Evolutionary conservation across 768 basidiomycete genomes (phyloP).

Genomic region (Russula emetica): DNA sequence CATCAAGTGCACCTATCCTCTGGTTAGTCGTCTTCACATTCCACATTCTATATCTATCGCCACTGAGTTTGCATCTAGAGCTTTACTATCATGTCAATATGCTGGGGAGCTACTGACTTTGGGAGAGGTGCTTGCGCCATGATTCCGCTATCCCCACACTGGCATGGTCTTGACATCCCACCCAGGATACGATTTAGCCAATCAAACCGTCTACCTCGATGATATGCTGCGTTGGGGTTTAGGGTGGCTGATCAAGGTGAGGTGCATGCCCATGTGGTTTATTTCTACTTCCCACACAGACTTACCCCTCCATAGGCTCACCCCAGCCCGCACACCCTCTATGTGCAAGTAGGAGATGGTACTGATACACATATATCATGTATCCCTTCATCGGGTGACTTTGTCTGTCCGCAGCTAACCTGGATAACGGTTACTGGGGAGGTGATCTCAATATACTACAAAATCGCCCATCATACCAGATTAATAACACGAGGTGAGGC

Average conservation of each 20-base stretch:
- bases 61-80: slow-evolving; percentile 41
- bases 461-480: slow-evolving; percentile 70
- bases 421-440: slow-evolving; percentile 85
- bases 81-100: slow-evolving; percentile 79
- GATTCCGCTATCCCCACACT: background rate
- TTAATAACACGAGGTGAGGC: slow-evolving; percentile 58
- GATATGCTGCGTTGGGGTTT: slow-evolving; percentile 86
- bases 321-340: slow-evolving; percentile 64
- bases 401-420: slow-evolving; percentile 38
- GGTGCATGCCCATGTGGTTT: slow-evolving; percentile 18
- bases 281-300: background rate
- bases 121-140: slow-evolving; percentile 54
- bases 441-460: slow-evolving; percentile 74
- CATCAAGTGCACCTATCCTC: slow-evolving; percentile 82
- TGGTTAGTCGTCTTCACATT: slow-evolving; percentile 46
- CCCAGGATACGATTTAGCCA: slow-evolving; percentile 74
- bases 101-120: slow-evolving; percentile 86
- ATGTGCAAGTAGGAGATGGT: slow-evolving; percentile 72
- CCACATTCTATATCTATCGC: background rate
- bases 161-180: slow-evolving; percentile 6
- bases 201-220: slow-evolving; percentile 90
- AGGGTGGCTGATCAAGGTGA: slow-evolving; percentile 86
- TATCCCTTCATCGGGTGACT: slow-evolving; percentile 5
- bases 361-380: slow-evolving; percentile 26
- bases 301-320: slow-evolving; percentile 56